A percentile compares a stretch with the other conserved stretches of the same genome.
Conservation (phyloP, 129 eudicot species). For the Pulicaria dysenterica region DNA sequence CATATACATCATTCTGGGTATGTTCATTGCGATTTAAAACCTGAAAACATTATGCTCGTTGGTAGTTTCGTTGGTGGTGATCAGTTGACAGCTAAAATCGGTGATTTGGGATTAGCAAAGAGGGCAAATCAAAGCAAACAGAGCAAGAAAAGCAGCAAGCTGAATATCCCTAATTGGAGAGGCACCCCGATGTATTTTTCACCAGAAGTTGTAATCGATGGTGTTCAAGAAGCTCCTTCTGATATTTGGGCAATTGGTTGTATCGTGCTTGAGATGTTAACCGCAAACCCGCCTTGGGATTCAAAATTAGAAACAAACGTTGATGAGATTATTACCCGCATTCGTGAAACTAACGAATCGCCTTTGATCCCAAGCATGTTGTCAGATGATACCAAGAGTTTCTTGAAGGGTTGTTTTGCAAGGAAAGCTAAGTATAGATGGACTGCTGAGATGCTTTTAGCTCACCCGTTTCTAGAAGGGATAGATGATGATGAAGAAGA, state of each 20-base stretch:
- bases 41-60: constrained; percentile 64
- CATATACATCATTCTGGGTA: constrained; percentile 55
- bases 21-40: constrained; percentile 81
- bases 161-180: background rate
- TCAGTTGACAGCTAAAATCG: constrained; percentile 59
- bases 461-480: constrained; percentile 50
- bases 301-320: constrained; percentile 27
- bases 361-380: constrained; percentile 47
- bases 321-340: constrained; percentile 37
- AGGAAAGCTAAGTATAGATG: constrained; percentile 55
- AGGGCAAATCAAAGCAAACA: constrained; percentile 47
- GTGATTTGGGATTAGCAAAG: constrained; percentile 41
- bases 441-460: constrained; percentile 42
- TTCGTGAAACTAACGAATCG: constrained; percentile 43
- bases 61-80: background rate
- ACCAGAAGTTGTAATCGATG: constrained; percentile 37
- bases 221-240: constrained; percentile 46
- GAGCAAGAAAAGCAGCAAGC: constrained; percentile 42
- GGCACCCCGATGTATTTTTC: constrained; percentile 34
- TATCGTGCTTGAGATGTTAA: constrained; percentile 42
- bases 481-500: constrained; percentile 46
- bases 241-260: constrained; percentile 52
- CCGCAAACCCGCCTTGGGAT: constrained; percentile 38
- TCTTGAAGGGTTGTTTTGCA: constrained; percentile 67
- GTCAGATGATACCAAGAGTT: constrained; percentile 57